A percentile compares a stretch with the other conserved stretches of the same genome.
These are phyloP conservation scores for Neofusicoccum kwambonambiense DNA, from an alignment of 2,329 filamentous ascomycete genomes.

Conservation along the genomic window DNA sequence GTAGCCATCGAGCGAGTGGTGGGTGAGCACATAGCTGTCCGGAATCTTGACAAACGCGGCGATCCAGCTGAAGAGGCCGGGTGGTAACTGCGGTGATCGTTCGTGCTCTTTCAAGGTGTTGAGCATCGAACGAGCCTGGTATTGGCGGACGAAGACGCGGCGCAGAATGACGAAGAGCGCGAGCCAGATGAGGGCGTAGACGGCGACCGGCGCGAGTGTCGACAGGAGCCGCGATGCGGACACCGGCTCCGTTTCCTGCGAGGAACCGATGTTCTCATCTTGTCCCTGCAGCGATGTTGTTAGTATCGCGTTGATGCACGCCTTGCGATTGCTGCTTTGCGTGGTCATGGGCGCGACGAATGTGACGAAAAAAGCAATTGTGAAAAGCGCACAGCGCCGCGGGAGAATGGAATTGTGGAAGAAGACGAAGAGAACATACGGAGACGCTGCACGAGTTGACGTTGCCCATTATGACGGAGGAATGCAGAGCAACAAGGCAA, in stretches of 20 bases:
- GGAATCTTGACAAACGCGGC: constrained; percentile 53
- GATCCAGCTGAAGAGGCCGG: constrained; percentile 38
- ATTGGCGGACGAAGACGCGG: constrained; percentile 52
- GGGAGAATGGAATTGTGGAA: not conserved
- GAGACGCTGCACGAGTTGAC: not conserved
- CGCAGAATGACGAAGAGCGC: constrained; percentile 53
- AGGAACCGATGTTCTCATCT: constrained; percentile 47
- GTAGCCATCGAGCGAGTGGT: constrained; percentile 90
- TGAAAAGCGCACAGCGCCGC: not conserved
- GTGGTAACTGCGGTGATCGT: constrained; percentile 15
- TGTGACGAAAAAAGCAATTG: not conserved
- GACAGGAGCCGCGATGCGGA: constrained; percentile 45
- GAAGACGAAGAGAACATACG: not conserved
- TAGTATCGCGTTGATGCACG: not conserved
- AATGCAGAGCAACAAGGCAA: not conserved
- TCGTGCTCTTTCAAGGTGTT: constrained; percentile 8
- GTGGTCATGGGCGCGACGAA: not conserved
- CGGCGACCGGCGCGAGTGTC: constrained; percentile 56
- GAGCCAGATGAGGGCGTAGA: constrained; percentile 52
- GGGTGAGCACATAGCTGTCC: constrained; percentile 80
- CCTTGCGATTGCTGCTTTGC: not conserved
- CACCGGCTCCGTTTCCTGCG: constrained; percentile 39
- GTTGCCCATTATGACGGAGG: not conserved
- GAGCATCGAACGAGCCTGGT: constrained; percentile 48
- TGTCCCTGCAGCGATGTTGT: not conserved